Percentiles rank a stretch among this genome's conserved stretches.
Conservation (phyloP, 768 basidiomycete species). For the Podaxis rugospora region DNA sequence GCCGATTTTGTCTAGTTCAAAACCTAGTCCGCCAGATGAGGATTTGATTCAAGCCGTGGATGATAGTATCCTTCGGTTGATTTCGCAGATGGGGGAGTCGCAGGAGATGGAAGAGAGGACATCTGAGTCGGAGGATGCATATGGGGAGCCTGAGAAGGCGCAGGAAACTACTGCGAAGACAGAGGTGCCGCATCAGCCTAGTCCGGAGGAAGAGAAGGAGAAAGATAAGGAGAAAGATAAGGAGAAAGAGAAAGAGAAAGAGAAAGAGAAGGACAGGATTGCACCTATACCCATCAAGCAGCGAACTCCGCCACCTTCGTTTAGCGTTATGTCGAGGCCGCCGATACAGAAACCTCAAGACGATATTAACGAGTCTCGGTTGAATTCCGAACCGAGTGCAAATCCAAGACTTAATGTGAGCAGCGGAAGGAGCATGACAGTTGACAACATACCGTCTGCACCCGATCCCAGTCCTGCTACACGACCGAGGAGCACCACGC, state of each 20-base stretch:
- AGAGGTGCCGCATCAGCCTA: slow-evolving; percentile 12
- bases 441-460: slow-evolving; percentile 7
- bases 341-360: slow-evolving; percentile 28
- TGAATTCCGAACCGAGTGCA: slow-evolving; percentile 1
- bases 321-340: slow-evolving; percentile 61
- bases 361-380: neutral
- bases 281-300: slow-evolving; percentile 58
- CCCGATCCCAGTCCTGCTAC: slow-evolving; percentile 3
- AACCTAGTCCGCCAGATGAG: slow-evolving; percentile 32
- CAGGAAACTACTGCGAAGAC: slow-evolving; percentile 8
- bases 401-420: slow-evolving; percentile 1
- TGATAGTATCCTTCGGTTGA: slow-evolving; percentile 35
- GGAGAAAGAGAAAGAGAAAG: neutral
- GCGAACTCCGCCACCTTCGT: slow-evolving; percentile 50
- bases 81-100: slow-evolving; percentile 33
- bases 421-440: slow-evolving; percentile 7
- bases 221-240: slow-evolving; percentile 13
- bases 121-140: slow-evolving; percentile 17
- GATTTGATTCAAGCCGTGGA: slow-evolving; percentile 40
- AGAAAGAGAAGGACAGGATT: slow-evolving; percentile 23
- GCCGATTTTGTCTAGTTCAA: slow-evolving; percentile 8
- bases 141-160: slow-evolving; percentile 15
- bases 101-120: slow-evolving; percentile 13
- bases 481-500: slow-evolving; percentile 37
- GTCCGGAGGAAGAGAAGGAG: slow-evolving; percentile 5